Evolutionary conservation across 1,139 yeast genomes (phyloP).

Genomic region (Blastobotrys capitulatus): DNA sequence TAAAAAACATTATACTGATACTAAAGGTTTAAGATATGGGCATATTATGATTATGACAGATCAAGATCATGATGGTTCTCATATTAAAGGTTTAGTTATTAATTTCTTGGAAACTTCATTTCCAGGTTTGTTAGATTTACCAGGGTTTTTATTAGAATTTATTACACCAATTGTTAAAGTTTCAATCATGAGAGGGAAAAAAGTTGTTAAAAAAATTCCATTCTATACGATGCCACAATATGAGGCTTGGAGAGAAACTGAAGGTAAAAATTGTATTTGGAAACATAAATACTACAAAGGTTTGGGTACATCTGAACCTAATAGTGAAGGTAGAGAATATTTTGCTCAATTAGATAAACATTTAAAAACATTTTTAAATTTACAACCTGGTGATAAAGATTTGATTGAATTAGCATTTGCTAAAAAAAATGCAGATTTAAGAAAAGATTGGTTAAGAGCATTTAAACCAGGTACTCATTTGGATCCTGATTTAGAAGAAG

Average conservation of each 20-base stretch:
- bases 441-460: constrained; percentile 94
- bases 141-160: constrained; percentile 89
- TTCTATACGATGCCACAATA: constrained; percentile 97
- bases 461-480: constrained; percentile 88
- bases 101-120: constrained; percentile 90
- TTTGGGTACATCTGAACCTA: constrained; percentile 85
- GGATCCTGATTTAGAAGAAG: constrained; percentile 70
- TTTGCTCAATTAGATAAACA: constrained; percentile 83
- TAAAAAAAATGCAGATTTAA: constrained; percentile 92
- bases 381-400: constrained; percentile 76
- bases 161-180: constrained; percentile 97
- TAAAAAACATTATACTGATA: constrained; percentile 72
- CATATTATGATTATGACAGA: constrained; percentile 99
- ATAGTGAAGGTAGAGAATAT: constrained; percentile 79
- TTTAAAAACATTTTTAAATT: constrained; percentile 75
- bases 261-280: constrained; percentile 75
- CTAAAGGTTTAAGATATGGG: constrained; percentile 81
- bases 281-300: constrained; percentile 96
- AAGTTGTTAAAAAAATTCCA: constrained; percentile 49
- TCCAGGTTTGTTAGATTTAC: constrained; percentile 86
- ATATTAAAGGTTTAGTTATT: constrained; percentile 92
- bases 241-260: constrained; percentile 86
- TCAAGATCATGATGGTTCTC: constrained; percentile 99
- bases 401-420: constrained; percentile 90
- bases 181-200: constrained; percentile 63